Evolutionary conservation across 164 flowering plant genomes (phyloP), one percentile per base, ranked within the genome.

Genomic region (Umbellularia californica): DNA sequence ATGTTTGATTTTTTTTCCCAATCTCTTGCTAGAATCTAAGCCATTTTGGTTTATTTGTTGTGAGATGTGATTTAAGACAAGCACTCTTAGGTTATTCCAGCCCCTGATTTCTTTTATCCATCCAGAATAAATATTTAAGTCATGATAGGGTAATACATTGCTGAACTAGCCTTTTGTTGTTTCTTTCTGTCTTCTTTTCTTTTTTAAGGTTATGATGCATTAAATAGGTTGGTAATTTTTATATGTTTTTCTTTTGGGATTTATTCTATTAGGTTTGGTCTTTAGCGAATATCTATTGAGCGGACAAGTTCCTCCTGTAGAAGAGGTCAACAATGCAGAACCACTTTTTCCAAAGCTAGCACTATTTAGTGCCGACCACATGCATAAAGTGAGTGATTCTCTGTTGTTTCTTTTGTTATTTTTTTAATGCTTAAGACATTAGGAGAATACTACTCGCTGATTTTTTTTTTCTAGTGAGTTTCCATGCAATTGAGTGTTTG

Each of bases 211-310:
- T 20, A 55, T 17, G 50, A 67, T 28, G 17, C 19, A 67, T 67
- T 2, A 28, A 14, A 52, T 25, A 6, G 35, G 60, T 71, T 30
- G 65, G 2, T 72, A 30, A 62, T 33, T 23, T 23, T n/a, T 28
- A 30, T 30, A 30, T 22, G 51, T 24, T 72, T 71, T 15, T 73
- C 72, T 6, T 6, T 19, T 74, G 30, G 41, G 13, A 74, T 65
- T 25, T 41, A 7, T 33, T 52, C 62, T 51, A 25, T 76, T 87
- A 95, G 99, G 97, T 86, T 75, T 96, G 79, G 89, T 96, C 78
- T 96, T 96, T 25, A 93, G 98, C 73, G 97, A 96, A 79, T 96
- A 96, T 87, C 90, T 96, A 62, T 85, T 91, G 5, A 93, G 90
- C 71, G 98, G 99, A 50, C 90, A 92, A 82, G 92, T 90, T 70